A percentile compares a stretch with the other conserved stretches of the same genome.
Conservation (phyloP, 768 basidiomycete species). For the Tubosaeta sp. region DNA sequence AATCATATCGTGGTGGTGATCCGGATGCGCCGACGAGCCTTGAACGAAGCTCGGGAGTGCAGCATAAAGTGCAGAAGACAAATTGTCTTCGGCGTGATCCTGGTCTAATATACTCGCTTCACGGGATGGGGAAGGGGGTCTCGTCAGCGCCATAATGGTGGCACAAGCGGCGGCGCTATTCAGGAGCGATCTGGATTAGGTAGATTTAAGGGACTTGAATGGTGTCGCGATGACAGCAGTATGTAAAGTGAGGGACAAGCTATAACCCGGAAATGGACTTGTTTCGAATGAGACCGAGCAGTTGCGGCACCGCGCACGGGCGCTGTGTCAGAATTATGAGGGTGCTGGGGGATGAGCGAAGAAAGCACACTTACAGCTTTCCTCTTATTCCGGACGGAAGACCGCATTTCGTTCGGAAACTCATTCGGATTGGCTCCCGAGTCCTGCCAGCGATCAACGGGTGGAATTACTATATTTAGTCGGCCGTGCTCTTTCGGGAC, state of each 20-base stretch:
- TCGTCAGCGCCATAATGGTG: conserved; percentile 34
- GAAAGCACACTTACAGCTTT: background rate
- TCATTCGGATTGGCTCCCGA: conserved; percentile 12
- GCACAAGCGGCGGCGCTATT: conserved; percentile 10
- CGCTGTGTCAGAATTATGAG: background rate
- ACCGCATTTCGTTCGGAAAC: conserved; percentile 11
- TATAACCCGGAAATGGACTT: background rate
- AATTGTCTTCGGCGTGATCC: conserved; percentile 31
- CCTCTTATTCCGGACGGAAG: conserved; percentile 13
- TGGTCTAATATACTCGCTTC: conserved; percentile 21
- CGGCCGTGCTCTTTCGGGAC: background rate
- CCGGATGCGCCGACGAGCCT: conserved; percentile 18
- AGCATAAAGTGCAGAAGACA: conserved; percentile 37
- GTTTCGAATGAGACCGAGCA: conserved; percentile 10
- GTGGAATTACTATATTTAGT: background rate
- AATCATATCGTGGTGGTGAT: conserved; percentile 36
- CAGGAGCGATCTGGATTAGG: conserved; percentile 6
- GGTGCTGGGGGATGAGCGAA: background rate
- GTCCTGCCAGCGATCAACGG: conserved; percentile 1
- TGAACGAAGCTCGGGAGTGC: conserved; percentile 30
- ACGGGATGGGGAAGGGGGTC: conserved; percentile 31
- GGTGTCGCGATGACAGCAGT: conserved; percentile 2
- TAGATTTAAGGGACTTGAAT: background rate
- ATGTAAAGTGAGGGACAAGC: conserved; percentile 1
- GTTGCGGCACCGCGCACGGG: background rate